Conservation (phyloP, 805 yeast species). For the Metschnikowia koreensis region DNA sequence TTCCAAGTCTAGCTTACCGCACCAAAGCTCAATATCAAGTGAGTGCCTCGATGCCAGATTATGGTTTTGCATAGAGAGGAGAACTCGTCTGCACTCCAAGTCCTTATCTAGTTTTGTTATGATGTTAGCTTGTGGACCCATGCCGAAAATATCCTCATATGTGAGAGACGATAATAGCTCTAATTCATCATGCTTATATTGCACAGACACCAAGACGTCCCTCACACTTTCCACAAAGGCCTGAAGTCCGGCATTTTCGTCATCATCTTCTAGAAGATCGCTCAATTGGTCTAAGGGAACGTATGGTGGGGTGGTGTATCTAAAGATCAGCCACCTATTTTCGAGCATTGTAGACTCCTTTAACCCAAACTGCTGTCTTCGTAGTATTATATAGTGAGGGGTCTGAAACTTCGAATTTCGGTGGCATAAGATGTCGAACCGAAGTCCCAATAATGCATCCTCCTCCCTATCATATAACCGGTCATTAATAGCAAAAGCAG, state of each 20-base stretch:
- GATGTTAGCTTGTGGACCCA: conserved; percentile 3
- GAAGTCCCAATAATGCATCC: conserved; percentile 42
- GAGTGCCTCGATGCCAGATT: conserved; percentile 1
- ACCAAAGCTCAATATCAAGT: conserved; percentile 21
- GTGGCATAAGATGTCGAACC: conserved; percentile 46
- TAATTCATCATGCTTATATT: conserved; percentile 33
- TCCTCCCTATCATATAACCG: conserved; percentile 23
- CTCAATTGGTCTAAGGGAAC: conserved; percentile 25
- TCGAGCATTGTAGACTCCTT: neutral
- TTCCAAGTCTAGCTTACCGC: conserved; percentile 20
- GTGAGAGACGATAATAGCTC: conserved; percentile 14
- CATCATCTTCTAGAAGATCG: conserved; percentile 10
- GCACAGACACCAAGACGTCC: conserved; percentile 22
- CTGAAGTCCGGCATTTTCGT: conserved; percentile 19
- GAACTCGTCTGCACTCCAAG: conserved; percentile 26
- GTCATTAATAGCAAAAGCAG: conserved; percentile 50
- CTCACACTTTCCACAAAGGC: conserved; percentile 26
- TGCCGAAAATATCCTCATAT: neutral
- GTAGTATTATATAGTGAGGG: conserved; percentile 52
- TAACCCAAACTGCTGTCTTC: conserved; percentile 2
- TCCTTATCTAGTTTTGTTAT: conserved; percentile 23
- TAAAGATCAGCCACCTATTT: conserved; percentile 29
- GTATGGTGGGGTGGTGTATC: conserved; percentile 37
- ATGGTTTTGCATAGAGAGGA: conserved; percentile 3
- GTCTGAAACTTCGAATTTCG: conserved; percentile 24